phyloP scores from a whole-genome alignment of 176 grass and related monocot genomes.

The Miscanthus lutarioriparius region DNA sequence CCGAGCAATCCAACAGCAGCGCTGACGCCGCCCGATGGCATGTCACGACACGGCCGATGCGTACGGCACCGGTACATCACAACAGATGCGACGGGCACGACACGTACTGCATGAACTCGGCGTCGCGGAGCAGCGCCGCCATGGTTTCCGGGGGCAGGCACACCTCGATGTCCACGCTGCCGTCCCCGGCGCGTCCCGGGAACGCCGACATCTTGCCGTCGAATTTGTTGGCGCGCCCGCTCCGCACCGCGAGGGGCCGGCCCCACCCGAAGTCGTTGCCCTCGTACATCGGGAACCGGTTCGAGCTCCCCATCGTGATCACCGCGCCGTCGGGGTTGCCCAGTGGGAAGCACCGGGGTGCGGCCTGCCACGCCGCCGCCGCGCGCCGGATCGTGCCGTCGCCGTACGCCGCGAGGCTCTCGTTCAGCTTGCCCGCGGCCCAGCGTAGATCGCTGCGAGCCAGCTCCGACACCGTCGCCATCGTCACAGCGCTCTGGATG shows the following conservation, averaged over 20 bases:
- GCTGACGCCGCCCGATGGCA: not conserved
- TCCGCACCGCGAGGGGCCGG: conserved; percentile 67
- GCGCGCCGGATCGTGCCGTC: conserved; percentile 50
- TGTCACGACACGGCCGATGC: conserved; percentile 13
- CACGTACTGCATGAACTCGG: conserved; percentile 93
- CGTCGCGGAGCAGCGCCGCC: conserved; percentile 82
- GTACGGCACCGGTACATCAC: conserved; percentile 29
- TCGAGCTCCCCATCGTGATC: conserved; percentile 93
- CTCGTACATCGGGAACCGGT: conserved; percentile 95
- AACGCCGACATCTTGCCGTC: conserved; percentile 98
- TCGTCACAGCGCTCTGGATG: conserved; percentile 85
- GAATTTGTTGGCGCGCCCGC: conserved; percentile 91
- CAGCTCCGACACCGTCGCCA: conserved; percentile 69
- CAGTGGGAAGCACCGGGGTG: conserved; percentile 83
- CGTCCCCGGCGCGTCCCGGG: conserved; percentile 55
- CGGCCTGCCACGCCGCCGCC: conserved; percentile 73
- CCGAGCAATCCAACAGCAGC: conserved; percentile 14
- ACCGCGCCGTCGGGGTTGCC: conserved; percentile 93
- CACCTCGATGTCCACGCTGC: conserved; percentile 92
- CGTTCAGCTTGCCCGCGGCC: conserved; percentile 64
- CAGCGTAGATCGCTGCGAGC: conserved; percentile 53
- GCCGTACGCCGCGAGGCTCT: conserved; percentile 56
- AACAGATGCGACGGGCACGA: conserved; percentile 45
- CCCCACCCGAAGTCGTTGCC: conserved; percentile 98
- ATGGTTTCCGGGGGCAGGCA: conserved; percentile 90